Base-by-base conservation (phyloP, 345 rosid genomes). In the Corymbia maculata region DNA sequence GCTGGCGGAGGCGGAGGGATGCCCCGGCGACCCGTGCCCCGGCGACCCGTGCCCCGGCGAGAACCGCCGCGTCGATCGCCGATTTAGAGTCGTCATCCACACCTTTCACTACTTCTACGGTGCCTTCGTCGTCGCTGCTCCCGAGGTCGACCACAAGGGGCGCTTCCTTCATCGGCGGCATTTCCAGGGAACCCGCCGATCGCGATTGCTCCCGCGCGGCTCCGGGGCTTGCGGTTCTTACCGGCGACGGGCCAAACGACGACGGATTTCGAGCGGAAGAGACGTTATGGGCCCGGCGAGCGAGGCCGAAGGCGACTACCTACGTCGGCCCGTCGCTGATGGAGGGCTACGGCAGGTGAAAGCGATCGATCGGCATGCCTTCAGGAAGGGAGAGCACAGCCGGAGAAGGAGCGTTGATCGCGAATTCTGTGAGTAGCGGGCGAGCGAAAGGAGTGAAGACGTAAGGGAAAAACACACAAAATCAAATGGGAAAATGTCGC, bases 101-200 rank as follows among this genome's bases (percentile, higher is more conserved):
- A 13, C 22, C 24, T 19, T 21, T 32, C 47, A 19, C 79, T 16
- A 79, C 50, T 75, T 51, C 51, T 52, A 85, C 52, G 52, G 85
- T 90, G 64, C 28, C 79, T 30, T 90, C 95, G 19, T 92, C 95
- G 52, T 95, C 98, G 88, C 94, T 94, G 89, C 96, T 93, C 87
- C 91, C 91, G 68, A 90, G 91, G 51, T 93, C 89, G 85, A 87
- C 85, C 22, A 94, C 92, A 86, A 93, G 90, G 16, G 91, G 86
- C 44, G 82, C 53, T 84, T 85, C 90, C 61, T 82, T 85, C 88
- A 52, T 90, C 1, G 87, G 91, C 66, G 89, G 89, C 96, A 94
- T 96, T 96, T 85, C 80, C 12, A 21, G 80, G 47, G 36, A 70
- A 36, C 42, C 47, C 80, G 26, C 80, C 42, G 12, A 36, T 70